Conservation (phyloP, 768 basidiomycete genomes). For the Basidioascus undulatus region DNA sequence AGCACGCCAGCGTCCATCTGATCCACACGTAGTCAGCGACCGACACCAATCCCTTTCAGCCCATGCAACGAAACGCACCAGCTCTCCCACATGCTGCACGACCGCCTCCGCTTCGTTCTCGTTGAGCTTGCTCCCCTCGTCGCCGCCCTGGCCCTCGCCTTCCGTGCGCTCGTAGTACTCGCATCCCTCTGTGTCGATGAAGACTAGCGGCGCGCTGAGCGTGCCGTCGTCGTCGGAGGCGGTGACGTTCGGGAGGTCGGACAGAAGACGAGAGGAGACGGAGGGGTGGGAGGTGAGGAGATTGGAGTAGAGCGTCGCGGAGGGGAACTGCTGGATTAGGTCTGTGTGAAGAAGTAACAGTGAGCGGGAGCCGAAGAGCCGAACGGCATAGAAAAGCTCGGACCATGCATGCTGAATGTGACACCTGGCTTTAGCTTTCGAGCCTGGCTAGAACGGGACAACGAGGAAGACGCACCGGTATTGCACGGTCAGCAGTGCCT, state of each 20-base stretch:
- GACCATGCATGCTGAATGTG: too few relatives aligned
- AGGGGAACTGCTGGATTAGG: conserved; percentile 72
- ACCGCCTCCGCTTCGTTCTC: conserved; percentile 85
- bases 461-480: conserved; percentile 28
- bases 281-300: conserved; percentile 44
- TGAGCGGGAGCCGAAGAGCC: background rate
- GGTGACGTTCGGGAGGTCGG: conserved; percentile 34
- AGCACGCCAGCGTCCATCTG: conserved; percentile 38
- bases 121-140: conserved; percentile 76
- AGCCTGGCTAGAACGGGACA: too few relatives aligned
- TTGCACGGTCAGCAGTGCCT: conserved; percentile 68
- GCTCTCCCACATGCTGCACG: conserved; percentile 49
- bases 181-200: conserved; percentile 83
- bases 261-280: conserved; percentile 46
- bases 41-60: background rate
- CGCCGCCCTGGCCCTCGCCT: conserved; percentile 34
- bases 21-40: background rate
- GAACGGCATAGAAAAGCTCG: conserved; percentile 10
- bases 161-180: conserved; percentile 61
- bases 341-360: conserved; percentile 48
- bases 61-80: conserved; percentile 28
- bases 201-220: conserved; percentile 55
- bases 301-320: conserved; percentile 48
- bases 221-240: conserved; percentile 37
- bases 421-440: too few relatives aligned